Base-by-base conservation (phyloP, 306 rosid species). In the Clitoria ternatea region DNA sequence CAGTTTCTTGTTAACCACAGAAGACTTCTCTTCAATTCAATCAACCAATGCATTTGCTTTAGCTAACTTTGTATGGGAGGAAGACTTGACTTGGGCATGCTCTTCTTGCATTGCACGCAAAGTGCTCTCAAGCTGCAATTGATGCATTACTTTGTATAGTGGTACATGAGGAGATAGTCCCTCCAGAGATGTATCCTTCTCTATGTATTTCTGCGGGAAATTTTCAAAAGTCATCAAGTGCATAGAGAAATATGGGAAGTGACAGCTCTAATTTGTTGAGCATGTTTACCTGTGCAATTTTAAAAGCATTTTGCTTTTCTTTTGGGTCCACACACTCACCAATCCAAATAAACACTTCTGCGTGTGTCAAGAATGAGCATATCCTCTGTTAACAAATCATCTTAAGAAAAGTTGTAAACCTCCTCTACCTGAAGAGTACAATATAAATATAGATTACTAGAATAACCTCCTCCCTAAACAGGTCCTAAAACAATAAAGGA, bases 231-330 rank as follows among this genome's bases (percentile, higher is more conserved):
- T 62, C 47, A 54, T 43, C 14, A 72, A 32, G 66, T 54, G 26
- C 26, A 63, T 27, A 44, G 35, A 29, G 64, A 68, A 36, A 53
- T 22, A 30, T 24, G 15, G n/a, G 44, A 62, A 48, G 43, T 7
- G 6, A 35, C 68, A 61, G 26, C 18, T 50, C 18, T 30, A 49
- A 78, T 61, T n/a, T 11, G 55, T 60, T 29, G 3, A 66, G 60
- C 63, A 64, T 70, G 55, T 48, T 53, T 81, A 92, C 98, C 96
- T 88, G 84, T 67, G 82, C 96, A 74, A 88, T 74, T 69, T 92
- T 96, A 66, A 87, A 83, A 85, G 81, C 86, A 79, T 71, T 89
- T 82, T 86, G 95, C 75, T 88, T 92, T 80, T 90, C 98, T n/a
- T n/a, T n/a, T n/a, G n/a, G n/a, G n/a, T n/a, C n/a, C n/a, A n/a